phyloP scores from a whole-genome alignment of 169 alveolate species.

The Plasmodium vivax region DNA sequence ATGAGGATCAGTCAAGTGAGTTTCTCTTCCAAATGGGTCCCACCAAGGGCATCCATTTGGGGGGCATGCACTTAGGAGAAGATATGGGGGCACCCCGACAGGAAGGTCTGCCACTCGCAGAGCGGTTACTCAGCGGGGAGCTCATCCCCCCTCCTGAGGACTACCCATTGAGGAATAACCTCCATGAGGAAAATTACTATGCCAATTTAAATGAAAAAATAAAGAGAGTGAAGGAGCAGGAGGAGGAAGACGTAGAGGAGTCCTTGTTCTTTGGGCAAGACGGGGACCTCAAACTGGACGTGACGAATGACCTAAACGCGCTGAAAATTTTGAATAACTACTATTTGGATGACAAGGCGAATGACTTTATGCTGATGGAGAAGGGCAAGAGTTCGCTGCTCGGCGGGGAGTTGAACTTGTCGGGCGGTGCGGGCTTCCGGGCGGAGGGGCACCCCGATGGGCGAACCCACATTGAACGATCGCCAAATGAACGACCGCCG shows the following conservation, averaged over 20 bases:
- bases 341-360: conserved; percentile 11
- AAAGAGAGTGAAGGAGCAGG: not conserved
- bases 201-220: conserved; percentile 11
- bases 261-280: not conserved
- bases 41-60: not conserved
- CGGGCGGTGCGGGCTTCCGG: not conserved
- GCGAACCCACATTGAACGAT: not conserved
- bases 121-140: not conserved
- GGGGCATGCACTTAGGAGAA: not conserved
- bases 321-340: conserved; percentile 48
- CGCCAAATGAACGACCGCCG: not conserved
- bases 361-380: conserved; percentile 10
- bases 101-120: not conserved
- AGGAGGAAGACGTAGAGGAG: not conserved
- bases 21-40: not conserved
- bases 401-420: not conserved
- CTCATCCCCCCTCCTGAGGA: not conserved
- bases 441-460: not conserved
- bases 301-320: conserved; percentile 15
- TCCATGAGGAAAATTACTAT: conserved; percentile 27
- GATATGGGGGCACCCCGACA: not conserved
- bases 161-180: not conserved
- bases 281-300: conserved; percentile 4
- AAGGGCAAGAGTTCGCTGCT: not conserved
- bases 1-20: not conserved